phyloP scores from a whole-genome alignment of 257 asterid species.

The Nemophila menziesii region DNA sequence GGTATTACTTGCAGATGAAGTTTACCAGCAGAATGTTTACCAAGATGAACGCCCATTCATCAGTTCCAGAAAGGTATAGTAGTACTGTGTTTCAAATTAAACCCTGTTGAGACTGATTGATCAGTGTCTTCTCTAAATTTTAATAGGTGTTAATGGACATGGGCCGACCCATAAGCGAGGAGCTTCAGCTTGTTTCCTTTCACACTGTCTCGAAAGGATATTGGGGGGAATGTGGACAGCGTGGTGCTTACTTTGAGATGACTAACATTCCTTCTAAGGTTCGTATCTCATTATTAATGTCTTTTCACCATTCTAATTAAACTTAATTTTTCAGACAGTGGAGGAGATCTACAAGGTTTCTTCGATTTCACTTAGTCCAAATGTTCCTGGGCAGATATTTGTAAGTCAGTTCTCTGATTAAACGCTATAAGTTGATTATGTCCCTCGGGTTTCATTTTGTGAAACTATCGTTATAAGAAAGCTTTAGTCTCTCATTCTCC shows the following conservation, averaged over 20 bases:
- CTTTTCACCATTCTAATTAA: not conserved
- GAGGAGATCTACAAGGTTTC: conserved; percentile 99
- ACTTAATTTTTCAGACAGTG: conserved; percentile 46
- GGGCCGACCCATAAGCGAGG: conserved; percentile 85
- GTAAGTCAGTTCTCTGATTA: conserved; percentile 35
- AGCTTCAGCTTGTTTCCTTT: conserved; percentile 75
- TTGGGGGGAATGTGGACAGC: conserved; percentile 98
- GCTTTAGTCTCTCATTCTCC: not conserved
- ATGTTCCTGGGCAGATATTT: conserved; percentile 94
- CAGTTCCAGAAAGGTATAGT: conserved; percentile 72
- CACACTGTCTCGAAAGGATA: conserved; percentile 98
- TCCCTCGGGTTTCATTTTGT: not conserved
- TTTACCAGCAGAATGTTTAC: conserved; percentile 95
- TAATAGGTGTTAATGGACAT: conserved; percentile 78
- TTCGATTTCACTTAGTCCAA: conserved; percentile 91
- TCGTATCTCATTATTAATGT: conserved; percentile 8
- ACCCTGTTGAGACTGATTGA: not conserved
- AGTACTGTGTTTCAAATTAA: not conserved
- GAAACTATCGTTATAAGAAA: not conserved
- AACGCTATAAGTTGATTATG: not conserved
- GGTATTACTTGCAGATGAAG: conserved; percentile 90
- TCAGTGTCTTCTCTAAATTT: not conserved
- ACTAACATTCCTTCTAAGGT: conserved; percentile 85
- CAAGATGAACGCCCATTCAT: conserved; percentile 95
- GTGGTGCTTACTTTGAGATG: conserved; percentile 99